phyloP scores from a whole-genome alignment of 345 rosid species.

The Physaria fendleri region DNA sequence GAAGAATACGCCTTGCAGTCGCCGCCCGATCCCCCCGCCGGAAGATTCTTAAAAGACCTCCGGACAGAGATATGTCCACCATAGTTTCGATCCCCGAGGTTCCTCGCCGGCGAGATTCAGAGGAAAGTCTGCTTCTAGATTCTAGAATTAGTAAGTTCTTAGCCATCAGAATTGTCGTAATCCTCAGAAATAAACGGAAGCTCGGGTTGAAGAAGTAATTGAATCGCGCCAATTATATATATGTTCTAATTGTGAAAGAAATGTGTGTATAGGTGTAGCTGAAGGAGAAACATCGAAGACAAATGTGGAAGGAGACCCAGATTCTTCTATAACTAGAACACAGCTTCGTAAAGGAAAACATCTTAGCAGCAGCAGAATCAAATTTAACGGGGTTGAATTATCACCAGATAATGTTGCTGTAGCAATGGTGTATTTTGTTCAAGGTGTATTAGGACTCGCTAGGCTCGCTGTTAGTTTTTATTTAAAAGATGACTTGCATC shows the following conservation, averaged over 20 bases:
- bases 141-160: conserved; percentile 36
- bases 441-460: conserved; percentile 93
- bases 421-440: conserved; percentile 97
- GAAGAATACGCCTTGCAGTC: conserved; percentile 4
- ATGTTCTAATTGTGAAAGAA: not conserved
- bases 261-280: conserved; percentile 40
- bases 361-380: conserved; percentile 30
- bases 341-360: conserved; percentile 36
- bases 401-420: conserved; percentile 92
- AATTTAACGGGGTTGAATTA: conserved; percentile 64
- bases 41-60: conserved; percentile 12
- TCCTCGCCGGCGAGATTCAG: conserved; percentile 39
- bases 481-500: conserved; percentile 88
- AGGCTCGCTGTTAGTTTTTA: conserved; percentile 94
- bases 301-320: conserved; percentile 41
- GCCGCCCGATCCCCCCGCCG: conserved; percentile 32
- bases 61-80: conserved; percentile 30
- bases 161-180: no score
- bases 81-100: conserved; percentile 32
- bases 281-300: conserved; percentile 43
- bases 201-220: no score
- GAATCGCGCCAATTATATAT: no score
- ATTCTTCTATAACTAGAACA: conserved; percentile 25
- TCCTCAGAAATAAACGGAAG: not conserved
- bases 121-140: conserved; percentile 38